A percentile compares a stretch with the other conserved stretches of the same genome.
phyloP scores from a whole-genome alignment of 768 basidiomycete genomes.

The Psilocybe subaeruginosa region DNA sequence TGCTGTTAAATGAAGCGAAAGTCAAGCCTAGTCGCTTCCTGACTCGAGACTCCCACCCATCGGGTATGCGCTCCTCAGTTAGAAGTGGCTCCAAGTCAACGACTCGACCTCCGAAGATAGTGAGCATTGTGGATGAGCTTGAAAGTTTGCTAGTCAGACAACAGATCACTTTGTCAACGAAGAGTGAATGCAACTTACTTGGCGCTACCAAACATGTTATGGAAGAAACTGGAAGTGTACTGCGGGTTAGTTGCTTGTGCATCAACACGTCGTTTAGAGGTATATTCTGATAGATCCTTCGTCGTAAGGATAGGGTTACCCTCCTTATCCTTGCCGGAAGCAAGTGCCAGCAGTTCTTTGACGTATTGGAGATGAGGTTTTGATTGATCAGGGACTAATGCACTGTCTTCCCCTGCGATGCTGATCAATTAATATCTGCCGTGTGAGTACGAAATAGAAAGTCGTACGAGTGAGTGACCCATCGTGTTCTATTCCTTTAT shows the following conservation, averaged over 20 bases:
- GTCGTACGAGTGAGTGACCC: constrained; percentile 61
- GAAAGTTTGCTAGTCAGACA: not conserved
- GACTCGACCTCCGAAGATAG: constrained; percentile 67
- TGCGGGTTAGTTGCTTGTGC: constrained; percentile 54
- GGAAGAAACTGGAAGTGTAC: constrained; percentile 50
- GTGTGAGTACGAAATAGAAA: not conserved
- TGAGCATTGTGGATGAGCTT: constrained; percentile 65
- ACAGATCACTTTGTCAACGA: not conserved
- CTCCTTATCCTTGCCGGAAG: constrained; percentile 57
- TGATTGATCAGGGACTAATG: constrained; percentile 50
- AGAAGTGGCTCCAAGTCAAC: constrained; percentile 57
- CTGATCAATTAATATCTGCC: not conserved
- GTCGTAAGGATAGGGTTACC: constrained; percentile 53
- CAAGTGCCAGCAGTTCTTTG: constrained; percentile 57
- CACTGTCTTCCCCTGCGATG: constrained; percentile 55
- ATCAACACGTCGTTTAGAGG: constrained; percentile 64
- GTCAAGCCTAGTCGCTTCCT: constrained; percentile 63
- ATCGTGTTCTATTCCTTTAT: constrained; percentile 71
- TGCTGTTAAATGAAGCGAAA: constrained; percentile 54
- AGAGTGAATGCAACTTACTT: constrained; percentile 51
- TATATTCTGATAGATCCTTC: constrained; percentile 59
- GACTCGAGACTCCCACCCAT: constrained; percentile 70
- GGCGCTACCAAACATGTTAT: constrained; percentile 66
- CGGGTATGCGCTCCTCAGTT: constrained; percentile 70
- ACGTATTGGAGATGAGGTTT: constrained; percentile 52